phyloP scores from a whole-genome alignment of 2,329 filamentous ascomycete species.

The Alternaria viburni region DNA sequence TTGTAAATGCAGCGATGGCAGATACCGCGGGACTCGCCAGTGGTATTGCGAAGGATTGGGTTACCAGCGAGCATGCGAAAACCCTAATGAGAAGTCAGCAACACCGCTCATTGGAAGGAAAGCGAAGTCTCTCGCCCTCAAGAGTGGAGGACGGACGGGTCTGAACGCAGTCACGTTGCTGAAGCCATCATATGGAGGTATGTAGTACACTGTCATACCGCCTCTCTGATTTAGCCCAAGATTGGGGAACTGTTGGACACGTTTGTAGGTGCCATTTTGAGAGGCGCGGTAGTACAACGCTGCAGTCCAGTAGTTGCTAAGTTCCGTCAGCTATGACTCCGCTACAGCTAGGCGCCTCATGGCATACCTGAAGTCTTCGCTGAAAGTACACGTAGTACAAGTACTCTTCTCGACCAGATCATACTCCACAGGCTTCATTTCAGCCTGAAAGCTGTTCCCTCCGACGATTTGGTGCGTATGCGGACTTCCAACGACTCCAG shows the following conservation, averaged over 20 bases:
- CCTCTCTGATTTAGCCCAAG: slow-evolving; percentile 32
- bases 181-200: slow-evolving; percentile 38
- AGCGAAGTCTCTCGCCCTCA: not conserved
- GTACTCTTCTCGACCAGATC: slow-evolving; percentile 27
- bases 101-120: not conserved
- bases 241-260: slow-evolving; percentile 37
- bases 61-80: slow-evolving; percentile 59
- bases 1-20: slow-evolving; percentile 43
- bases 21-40: slow-evolving; percentile 36
- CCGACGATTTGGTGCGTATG: slow-evolving; percentile 42
- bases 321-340: not conserved
- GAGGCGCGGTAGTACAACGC: slow-evolving; percentile 34
- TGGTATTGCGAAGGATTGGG: slow-evolving; percentile 36
- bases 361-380: slow-evolving; percentile 24
- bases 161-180: slow-evolving; percentile 35
- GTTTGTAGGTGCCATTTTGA: slow-evolving; percentile 39
- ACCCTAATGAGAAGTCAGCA: slow-evolving; percentile 18
- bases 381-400: slow-evolving; percentile 41
- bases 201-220: slow-evolving; percentile 42
- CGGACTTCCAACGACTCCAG: slow-evolving; percentile 32
- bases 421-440: slow-evolving; percentile 36
- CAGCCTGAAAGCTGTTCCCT: slow-evolving; percentile 33
- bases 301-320: slow-evolving; percentile 38
- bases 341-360: no score
- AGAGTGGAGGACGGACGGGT: slow-evolving; percentile 23